Evolutionary conservation across 345 rosid genomes (phyloP).

Genomic region (Eucalyptus melliodora): DNA sequence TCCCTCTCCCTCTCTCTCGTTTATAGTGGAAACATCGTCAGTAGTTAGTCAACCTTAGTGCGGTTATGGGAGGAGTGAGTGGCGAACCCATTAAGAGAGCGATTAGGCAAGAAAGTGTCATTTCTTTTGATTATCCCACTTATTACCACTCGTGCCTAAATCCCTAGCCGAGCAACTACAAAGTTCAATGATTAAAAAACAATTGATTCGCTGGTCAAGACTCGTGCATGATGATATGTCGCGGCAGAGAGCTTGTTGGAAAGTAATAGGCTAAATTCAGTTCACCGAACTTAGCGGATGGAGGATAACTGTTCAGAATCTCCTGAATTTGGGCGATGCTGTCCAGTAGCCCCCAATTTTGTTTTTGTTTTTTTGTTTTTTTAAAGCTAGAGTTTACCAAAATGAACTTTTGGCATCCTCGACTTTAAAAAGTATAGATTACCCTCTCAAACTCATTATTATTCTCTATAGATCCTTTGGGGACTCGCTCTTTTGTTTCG

Average conservation of each 20-base stretch:
- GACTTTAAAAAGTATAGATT: not conserved
- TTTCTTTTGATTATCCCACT: not conserved
- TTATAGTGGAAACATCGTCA: not conserved
- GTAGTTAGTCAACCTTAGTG: not conserved
- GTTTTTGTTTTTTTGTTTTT: not conserved
- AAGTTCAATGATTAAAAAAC: not conserved
- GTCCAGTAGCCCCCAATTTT: not conserved
- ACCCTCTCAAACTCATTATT: not conserved
- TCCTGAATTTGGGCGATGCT: not conserved
- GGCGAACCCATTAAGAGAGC: not conserved
- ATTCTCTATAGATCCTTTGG: not conserved
- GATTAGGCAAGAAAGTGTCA: not conserved
- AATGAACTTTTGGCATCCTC: not conserved
- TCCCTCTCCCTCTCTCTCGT: not conserved
- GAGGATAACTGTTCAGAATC: not conserved
- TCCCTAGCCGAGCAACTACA: not conserved
- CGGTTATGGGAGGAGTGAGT: not conserved
- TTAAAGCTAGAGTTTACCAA: not conserved
- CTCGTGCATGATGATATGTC: not conserved
- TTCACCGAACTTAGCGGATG: not conserved
- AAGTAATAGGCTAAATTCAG: not conserved
- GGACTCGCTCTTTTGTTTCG: not conserved
- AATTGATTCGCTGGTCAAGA: not conserved
- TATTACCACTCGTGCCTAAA: not conserved
- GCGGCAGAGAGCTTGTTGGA: not conserved